A percentile compares a stretch with the other conserved stretches of the same genome.
Conservation (phyloP, 1,284 basidiomycete species). For the Wallemia mellicola region DNA sequence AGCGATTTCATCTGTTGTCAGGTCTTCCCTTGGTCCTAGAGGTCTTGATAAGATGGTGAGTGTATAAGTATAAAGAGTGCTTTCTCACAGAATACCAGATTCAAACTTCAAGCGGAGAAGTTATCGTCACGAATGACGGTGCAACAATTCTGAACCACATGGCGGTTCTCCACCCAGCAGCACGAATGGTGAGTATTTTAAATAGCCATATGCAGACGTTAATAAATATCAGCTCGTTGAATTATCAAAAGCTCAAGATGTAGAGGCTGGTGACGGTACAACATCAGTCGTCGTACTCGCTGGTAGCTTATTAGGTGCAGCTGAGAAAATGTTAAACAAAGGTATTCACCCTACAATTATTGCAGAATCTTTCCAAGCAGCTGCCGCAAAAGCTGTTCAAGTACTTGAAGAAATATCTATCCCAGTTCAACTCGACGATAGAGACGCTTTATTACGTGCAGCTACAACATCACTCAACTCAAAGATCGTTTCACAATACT, state of each 20-base stretch:
- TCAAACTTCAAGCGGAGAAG: conserved; percentile 84
- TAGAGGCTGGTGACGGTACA: conserved; percentile 98
- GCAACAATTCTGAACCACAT: conserved; percentile 95
- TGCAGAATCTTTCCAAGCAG: conserved; percentile 79
- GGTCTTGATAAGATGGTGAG: conserved; percentile 98
- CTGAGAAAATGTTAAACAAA: conserved; percentile 88
- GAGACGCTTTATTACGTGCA: conserved; percentile 55
- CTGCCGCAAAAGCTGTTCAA: conserved; percentile 75
- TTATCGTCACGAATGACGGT: conserved; percentile 95
- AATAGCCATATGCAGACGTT: neutral
- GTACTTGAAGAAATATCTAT: conserved; percentile 76
- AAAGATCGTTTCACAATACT: conserved; percentile 99
- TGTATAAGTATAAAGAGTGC: conserved; percentile 3
- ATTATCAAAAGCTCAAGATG: conserved; percentile 87
- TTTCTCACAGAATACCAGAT: conserved; percentile 36
- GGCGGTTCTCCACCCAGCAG: conserved; percentile 89
- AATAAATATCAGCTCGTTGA: conserved; percentile 43
- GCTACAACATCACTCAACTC: conserved; percentile 91
- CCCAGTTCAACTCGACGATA: conserved; percentile 73
- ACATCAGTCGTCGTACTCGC: conserved; percentile 93
- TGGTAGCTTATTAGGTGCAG: conserved; percentile 67
- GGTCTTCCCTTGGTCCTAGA: conserved; percentile 83
- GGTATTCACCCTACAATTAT: conserved; percentile 95
- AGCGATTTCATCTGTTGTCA: conserved; percentile 93
- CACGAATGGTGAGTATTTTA: conserved; percentile 47